phyloP scores from a whole-genome alignment of 2,329 filamentous ascomycete genomes.

The Aspergillus sp. region DNA sequence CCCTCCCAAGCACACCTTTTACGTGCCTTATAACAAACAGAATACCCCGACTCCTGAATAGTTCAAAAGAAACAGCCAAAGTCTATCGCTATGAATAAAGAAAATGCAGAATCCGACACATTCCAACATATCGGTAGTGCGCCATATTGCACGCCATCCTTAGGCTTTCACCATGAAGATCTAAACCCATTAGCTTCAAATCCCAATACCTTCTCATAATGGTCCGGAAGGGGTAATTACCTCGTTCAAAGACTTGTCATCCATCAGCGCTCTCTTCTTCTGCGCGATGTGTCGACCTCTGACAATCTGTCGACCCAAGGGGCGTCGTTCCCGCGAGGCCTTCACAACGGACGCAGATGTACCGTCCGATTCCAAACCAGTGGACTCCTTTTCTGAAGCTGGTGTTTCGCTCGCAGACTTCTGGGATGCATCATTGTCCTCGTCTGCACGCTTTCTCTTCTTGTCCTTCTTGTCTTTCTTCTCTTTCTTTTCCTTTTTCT shows the following conservation, averaged over 20 bases:
- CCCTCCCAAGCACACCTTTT: no score
- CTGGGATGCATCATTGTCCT: constrained; percentile 23
- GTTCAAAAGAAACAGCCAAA: no score
- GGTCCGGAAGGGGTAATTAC: constrained; percentile 45
- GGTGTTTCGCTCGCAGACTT: neutral
- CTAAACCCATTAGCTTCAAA: constrained; percentile 21
- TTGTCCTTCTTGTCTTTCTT: constrained; percentile 33
- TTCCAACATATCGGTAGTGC: neutral
- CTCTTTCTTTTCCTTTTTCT: constrained; percentile 22
- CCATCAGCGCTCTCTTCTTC: constrained; percentile 79
- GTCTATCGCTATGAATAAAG: neutral
- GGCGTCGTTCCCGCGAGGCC: constrained; percentile 46
- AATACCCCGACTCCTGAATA: no score
- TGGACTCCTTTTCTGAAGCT: constrained; percentile 16
- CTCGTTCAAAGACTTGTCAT: constrained; percentile 81
- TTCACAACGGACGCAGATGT: constrained; percentile 28
- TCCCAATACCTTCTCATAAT: neutral
- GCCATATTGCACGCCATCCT: constrained; percentile 1
- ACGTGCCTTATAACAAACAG: no score
- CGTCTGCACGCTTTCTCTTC: constrained; percentile 35
- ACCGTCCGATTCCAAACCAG: constrained; percentile 38
- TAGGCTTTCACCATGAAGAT: constrained; percentile 36
- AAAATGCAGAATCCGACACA: neutral
- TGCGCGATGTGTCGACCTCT: constrained; percentile 82
- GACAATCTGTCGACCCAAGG: constrained; percentile 66